Conservation (phyloP, 352 stramenopile species). For the Phytophthora colocasiae region DNA sequence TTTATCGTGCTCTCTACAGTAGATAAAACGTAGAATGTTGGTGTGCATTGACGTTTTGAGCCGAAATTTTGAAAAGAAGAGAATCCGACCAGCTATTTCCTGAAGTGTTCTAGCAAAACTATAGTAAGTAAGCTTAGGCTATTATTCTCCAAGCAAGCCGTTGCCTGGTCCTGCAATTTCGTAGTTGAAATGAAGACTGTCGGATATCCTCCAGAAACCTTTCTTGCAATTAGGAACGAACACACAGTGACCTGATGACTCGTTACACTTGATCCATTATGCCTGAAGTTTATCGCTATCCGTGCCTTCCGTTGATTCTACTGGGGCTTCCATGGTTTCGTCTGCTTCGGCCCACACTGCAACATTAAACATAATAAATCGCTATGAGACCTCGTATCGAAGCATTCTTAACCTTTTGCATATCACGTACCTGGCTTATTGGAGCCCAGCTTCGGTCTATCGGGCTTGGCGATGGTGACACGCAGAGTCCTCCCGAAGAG, state of each 20-base stretch:
- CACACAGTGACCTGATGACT: background rate
- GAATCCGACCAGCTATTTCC: no score
- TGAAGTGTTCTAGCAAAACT: no score
- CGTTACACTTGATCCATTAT: conserved; percentile 11
- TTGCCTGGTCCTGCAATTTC: no score
- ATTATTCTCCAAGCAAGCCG: no score
- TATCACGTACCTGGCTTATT: conserved; percentile 71
- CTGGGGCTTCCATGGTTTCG: conserved; percentile 26
- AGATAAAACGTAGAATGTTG: no score
- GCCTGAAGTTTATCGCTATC: conserved; percentile 5
- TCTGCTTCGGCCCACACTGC: conserved; percentile 75
- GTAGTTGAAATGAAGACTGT: no score
- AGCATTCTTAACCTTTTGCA: background rate
- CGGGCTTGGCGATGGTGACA: conserved; percentile 92
- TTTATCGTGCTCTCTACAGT: no score
- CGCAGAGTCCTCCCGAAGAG: conserved; percentile 92
- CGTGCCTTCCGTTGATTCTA: conserved; percentile 7
- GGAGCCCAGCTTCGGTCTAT: conserved; percentile 76
- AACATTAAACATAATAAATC: conserved; percentile 5
- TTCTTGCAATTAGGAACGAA: no score
- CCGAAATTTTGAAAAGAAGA: no score
- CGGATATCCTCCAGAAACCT: no score
- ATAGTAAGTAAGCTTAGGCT: no score
- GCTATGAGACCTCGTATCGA: background rate
- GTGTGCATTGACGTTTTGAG: no score